Conservation (phyloP, 805 yeast genomes). For the Kodamaea lidongshanica region DNA sequence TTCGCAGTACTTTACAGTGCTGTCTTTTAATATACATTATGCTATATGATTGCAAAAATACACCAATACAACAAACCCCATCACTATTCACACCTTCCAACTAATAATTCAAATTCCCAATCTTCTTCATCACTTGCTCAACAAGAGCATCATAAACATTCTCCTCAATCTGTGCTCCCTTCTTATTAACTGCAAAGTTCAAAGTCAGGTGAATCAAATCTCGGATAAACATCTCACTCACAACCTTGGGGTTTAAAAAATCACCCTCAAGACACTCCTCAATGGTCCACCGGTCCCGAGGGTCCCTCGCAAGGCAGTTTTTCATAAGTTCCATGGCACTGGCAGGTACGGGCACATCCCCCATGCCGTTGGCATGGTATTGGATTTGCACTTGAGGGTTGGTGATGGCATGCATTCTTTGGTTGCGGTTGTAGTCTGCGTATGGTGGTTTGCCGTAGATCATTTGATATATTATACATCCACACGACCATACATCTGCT, state of each 20-base stretch:
- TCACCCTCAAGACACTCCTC: conserved; percentile 54
- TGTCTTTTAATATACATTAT: not conserved
- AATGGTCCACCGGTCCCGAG: conserved; percentile 58
- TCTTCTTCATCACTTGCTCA: conserved; percentile 50
- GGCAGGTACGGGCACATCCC: conserved; percentile 57
- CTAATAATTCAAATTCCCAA: conserved; percentile 33
- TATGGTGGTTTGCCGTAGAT: conserved; percentile 90
- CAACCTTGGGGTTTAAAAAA: conserved; percentile 70
- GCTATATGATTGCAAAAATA: not conserved
- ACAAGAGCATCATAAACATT: conserved; percentile 38
- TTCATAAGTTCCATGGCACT: conserved; percentile 66
- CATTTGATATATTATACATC: conserved; percentile 94
- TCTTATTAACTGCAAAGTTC: conserved; percentile 51
- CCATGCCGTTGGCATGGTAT: conserved; percentile 59
- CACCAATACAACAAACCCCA: not conserved
- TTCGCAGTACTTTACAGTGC: too few relatives aligned
- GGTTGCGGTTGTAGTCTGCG: conserved; percentile 69
- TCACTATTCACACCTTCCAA: not conserved
- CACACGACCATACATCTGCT: conserved; percentile 97
- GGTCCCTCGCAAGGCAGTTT: conserved; percentile 67
- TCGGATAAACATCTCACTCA: conserved; percentile 57
- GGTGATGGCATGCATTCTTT: conserved; percentile 76
- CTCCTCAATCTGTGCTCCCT: conserved; percentile 32
- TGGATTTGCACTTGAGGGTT: conserved; percentile 69
- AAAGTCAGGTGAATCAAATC: conserved; percentile 75